phyloP scores from a whole-genome alignment of 805 yeast species.

The Cyberlindnera americana region DNA sequence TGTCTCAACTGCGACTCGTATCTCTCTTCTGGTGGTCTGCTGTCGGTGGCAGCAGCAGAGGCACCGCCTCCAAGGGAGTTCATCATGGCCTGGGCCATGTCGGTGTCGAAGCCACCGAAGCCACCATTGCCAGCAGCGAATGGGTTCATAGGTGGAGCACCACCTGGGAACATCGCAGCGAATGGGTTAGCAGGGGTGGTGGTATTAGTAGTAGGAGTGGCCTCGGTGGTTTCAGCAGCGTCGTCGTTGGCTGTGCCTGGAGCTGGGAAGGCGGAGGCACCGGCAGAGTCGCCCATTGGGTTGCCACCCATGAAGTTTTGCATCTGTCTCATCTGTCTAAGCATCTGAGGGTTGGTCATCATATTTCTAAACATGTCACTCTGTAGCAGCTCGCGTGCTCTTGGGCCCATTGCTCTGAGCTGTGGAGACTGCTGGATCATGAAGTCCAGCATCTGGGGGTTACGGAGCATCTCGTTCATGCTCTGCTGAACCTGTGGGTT shows the following conservation, averaged over 20 bases:
- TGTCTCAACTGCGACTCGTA: conserved; percentile 70
- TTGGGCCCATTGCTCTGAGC: conserved; percentile 83
- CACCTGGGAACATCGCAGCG: conserved; percentile 37
- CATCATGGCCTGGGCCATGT: conserved; percentile 41
- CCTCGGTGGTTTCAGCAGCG: conserved; percentile 31
- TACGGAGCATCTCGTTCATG: conserved; percentile 75
- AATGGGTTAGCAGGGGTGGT: conserved; percentile 40
- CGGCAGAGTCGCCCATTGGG: conserved; percentile 21
- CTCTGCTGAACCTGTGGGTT: conserved; percentile 79
- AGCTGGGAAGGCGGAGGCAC: conserved; percentile 40
- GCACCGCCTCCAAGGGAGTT: conserved; percentile 32
- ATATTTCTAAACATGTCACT: conserved; percentile 78
- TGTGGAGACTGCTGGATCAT: conserved; percentile 82
- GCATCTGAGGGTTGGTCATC: conserved; percentile 78
- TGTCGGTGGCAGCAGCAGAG: conserved; percentile 37
- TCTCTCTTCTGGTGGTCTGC: conserved; percentile 76
- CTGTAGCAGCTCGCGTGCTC: conserved; percentile 80
- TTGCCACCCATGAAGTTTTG: conserved; percentile 43
- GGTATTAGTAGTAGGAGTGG: conserved; percentile 11
- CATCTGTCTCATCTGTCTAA: conserved; percentile 79
- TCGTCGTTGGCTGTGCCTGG: conserved; percentile 39
- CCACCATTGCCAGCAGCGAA: conserved; percentile 5
- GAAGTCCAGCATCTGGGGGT: conserved; percentile 85
- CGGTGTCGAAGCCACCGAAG: conserved; percentile 36
- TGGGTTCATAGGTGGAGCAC: conserved; percentile 19